These are phyloP conservation scores for Aeschynomene evenia DNA, from an alignment of 306 rosid genomes.

Conservation along the genomic window DNA sequence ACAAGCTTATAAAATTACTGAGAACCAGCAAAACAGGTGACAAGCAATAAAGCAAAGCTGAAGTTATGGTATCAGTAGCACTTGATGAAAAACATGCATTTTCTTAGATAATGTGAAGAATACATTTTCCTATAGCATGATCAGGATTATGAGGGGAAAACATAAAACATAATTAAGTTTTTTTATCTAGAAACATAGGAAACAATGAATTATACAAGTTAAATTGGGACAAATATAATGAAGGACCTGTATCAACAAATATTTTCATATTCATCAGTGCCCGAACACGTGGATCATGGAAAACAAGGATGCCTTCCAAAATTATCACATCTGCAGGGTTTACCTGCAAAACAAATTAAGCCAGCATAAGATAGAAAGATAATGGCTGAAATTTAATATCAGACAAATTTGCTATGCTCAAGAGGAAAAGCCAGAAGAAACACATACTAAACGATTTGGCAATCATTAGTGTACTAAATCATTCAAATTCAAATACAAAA, in stretches of 20 bases:
- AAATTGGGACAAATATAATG: constrained; percentile 29
- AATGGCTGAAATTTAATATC: neutral
- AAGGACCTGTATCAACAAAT: constrained; percentile 99
- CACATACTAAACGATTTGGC: neutral
- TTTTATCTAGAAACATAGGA: neutral
- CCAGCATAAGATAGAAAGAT: constrained; percentile 14
- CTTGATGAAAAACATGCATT: neutral
- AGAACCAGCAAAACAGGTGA: constrained; percentile 3
- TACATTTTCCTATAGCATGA: neutral
- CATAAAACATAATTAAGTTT: neutral
- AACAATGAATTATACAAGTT: neutral
- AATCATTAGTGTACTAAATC: constrained; percentile 11
- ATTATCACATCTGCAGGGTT: constrained; percentile 94
- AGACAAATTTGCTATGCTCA: neutral
- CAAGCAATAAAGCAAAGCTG: neutral
- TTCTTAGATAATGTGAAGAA: constrained; percentile 19
- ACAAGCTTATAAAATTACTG: constrained; percentile 16
- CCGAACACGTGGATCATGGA: constrained; percentile 92
- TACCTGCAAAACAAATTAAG: constrained; percentile 54
- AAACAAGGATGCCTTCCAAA: constrained; percentile 96
- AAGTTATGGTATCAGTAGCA: constrained; percentile 21
- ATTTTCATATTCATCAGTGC: constrained; percentile 98
- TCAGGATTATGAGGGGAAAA: neutral
- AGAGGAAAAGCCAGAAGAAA: neutral
- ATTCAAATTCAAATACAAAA: constrained; percentile 23